Conservation (phyloP, 2,329 filamentous ascomycete species). For the Trichoderma harzianum region DNA sequence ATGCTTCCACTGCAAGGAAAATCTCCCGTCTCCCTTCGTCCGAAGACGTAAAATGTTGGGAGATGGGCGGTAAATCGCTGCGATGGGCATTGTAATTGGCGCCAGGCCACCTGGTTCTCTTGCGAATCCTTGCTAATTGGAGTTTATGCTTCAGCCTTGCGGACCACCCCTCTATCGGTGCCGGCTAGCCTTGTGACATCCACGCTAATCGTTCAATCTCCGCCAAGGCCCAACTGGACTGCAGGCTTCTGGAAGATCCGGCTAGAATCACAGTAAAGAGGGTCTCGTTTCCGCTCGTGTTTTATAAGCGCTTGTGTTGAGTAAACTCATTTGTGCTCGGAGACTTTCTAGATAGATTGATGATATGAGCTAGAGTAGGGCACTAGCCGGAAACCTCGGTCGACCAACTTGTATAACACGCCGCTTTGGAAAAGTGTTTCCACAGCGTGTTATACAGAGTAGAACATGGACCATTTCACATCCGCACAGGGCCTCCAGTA, state of each 20-base stretch:
- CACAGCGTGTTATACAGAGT: neutral
- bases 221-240: neutral
- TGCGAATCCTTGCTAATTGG: neutral
- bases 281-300: neutral
- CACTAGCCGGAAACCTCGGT: constrained; percentile 2
- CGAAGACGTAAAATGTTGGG: neutral
- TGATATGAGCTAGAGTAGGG: neutral
- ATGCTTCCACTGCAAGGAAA: neutral
- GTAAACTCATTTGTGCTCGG: neutral
- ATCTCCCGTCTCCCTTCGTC: constrained; percentile 7
- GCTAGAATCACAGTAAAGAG: neutral
- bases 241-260: constrained; percentile 11
- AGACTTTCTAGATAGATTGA: constrained; percentile 3
- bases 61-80: neutral
- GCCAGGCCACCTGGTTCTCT: neutral
- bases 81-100: neutral
- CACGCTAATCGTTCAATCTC: neutral
- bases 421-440: neutral
- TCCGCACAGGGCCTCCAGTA: neutral
- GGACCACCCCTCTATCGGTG: neutral
- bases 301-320: constrained; percentile 5
- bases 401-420: neutral
- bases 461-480: neutral
- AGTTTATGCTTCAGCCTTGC: constrained; percentile 6
- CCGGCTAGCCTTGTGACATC: neutral